Conservation (phyloP, 306 rosid species). For the Hippophae tibetana region DNA sequence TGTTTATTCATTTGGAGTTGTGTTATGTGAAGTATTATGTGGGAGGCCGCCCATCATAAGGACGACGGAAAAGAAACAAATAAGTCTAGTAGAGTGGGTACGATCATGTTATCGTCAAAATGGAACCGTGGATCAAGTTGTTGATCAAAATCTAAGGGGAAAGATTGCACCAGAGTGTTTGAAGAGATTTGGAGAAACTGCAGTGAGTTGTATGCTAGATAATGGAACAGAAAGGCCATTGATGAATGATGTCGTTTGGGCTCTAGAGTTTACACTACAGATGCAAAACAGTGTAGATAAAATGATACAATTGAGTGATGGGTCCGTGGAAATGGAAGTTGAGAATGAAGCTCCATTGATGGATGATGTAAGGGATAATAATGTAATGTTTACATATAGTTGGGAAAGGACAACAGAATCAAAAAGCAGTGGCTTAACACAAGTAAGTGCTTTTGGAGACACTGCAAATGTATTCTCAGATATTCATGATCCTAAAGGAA, state of each 20-base stretch:
- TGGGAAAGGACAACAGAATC: not conserved
- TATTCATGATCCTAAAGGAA: not conserved
- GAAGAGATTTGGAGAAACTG: constrained; percentile 9
- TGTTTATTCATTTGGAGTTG: constrained; percentile 44
- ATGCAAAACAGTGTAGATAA: constrained; percentile 3
- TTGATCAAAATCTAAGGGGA: constrained; percentile 13
- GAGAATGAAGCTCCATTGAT: not conserved
- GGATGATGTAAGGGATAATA: not conserved
- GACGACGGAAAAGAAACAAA: constrained; percentile 10
- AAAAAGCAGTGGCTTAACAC: too few species aligned
- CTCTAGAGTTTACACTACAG: constrained; percentile 18
- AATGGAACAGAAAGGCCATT: constrained; percentile 17
- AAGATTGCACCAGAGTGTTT: constrained; percentile 8
- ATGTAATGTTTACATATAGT: not conserved
- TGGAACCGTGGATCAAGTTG: not conserved
- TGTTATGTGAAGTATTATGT: constrained; percentile 29
- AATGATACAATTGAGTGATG: not conserved
- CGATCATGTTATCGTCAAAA: constrained; percentile 1
- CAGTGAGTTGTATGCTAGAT: constrained; percentile 9
- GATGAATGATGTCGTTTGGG: constrained; percentile 17
- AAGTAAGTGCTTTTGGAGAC: too few species aligned
- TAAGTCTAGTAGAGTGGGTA: constrained; percentile 35
- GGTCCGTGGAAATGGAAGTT: not conserved
- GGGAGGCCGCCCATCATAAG: constrained; percentile 30
- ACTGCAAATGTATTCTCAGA: not conserved